phyloP scores from a whole-genome alignment of 2,329 filamentous ascomycete species.

The Aspergillus alliaceus region DNA sequence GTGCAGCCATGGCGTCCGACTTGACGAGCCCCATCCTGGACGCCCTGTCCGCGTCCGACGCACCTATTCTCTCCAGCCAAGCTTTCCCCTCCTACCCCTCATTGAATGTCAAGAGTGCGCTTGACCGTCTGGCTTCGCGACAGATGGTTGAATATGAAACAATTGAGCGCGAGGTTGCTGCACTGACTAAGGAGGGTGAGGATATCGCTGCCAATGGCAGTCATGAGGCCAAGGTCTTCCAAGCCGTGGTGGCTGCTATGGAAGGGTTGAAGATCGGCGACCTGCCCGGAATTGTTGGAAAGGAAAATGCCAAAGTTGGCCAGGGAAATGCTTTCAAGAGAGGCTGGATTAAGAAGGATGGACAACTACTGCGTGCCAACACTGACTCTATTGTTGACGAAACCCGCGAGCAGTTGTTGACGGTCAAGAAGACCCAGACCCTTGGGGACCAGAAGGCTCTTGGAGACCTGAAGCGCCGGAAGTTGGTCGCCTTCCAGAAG shows the following conservation, averaged over 20 bases:
- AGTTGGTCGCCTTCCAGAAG: constrained; percentile 81
- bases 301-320: constrained; percentile 63
- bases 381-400: constrained; percentile 76
- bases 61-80: constrained; percentile 65
- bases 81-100: constrained; percentile 68
- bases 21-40: constrained; percentile 66
- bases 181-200: constrained; percentile 73
- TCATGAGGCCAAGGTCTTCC: constrained; percentile 80
- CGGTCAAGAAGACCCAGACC: constrained; percentile 68
- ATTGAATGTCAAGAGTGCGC: constrained; percentile 75
- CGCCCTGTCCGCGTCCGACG: constrained; percentile 61
- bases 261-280: constrained; percentile 81
- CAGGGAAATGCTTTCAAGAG: constrained; percentile 89
- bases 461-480: constrained; percentile 85
- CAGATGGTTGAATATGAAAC: constrained; percentile 86
- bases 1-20: constrained; percentile 51
- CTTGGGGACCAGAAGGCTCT: constrained; percentile 73
- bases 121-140: constrained; percentile 81
- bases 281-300: constrained; percentile 52
- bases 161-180: constrained; percentile 73
- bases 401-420: constrained; percentile 72
- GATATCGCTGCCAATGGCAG: constrained; percentile 72
- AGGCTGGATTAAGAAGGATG: constrained; percentile 67
- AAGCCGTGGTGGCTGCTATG: constrained; percentile 67
- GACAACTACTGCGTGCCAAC: constrained; percentile 54